Evolutionary conservation across 495 filamentous ascomycete species (phyloP).

Genomic region (Parathielavia hyrcaniae): DNA sequence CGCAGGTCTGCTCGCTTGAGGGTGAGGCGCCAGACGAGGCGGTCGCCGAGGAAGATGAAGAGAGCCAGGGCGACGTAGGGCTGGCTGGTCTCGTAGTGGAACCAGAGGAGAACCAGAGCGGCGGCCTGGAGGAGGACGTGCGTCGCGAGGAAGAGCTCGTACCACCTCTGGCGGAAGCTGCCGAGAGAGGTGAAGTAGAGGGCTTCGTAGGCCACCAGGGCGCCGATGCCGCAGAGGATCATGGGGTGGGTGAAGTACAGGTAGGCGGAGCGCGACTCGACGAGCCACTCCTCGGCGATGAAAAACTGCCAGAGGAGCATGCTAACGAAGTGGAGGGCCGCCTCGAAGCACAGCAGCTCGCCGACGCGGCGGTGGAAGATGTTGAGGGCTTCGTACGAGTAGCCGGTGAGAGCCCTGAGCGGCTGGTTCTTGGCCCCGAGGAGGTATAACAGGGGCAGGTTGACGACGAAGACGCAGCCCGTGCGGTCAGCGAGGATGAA

Average conservation of each 20-base stretch:
- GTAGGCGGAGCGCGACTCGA: slow-evolving; percentile 11
- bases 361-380: slow-evolving; percentile 48
- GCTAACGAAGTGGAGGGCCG: slow-evolving; percentile 33
- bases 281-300: slow-evolving; percentile 25
- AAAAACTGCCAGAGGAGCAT: slow-evolving; percentile 43
- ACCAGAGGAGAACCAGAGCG: slow-evolving; percentile 48
- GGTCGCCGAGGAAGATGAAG: slow-evolving; percentile 53
- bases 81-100: slow-evolving; percentile 42
- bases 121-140: slow-evolving; percentile 51
- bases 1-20: slow-evolving; percentile 39
- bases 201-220: slow-evolving; percentile 51
- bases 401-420: slow-evolving; percentile 51
- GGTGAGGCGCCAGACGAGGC: slow-evolving; percentile 49
- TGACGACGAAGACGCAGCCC: slow-evolving; percentile 48
- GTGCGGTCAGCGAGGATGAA: slow-evolving; percentile 53
- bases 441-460: slow-evolving; percentile 56
- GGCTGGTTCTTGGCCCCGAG: slow-evolving; percentile 60
- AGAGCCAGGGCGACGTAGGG: slow-evolving; percentile 23
- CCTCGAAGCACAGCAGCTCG: slow-evolving; percentile 31
- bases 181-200: slow-evolving; percentile 45
- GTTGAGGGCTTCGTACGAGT: slow-evolving; percentile 59
- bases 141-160: slow-evolving; percentile 25
- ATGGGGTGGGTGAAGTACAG: slow-evolving; percentile 32
- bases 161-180: slow-evolving; percentile 28
- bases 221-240: slow-evolving; percentile 32